Conservation (phyloP, 371 early-diverging fungal species). For the Syncephalastrum contaminatum region DNA sequence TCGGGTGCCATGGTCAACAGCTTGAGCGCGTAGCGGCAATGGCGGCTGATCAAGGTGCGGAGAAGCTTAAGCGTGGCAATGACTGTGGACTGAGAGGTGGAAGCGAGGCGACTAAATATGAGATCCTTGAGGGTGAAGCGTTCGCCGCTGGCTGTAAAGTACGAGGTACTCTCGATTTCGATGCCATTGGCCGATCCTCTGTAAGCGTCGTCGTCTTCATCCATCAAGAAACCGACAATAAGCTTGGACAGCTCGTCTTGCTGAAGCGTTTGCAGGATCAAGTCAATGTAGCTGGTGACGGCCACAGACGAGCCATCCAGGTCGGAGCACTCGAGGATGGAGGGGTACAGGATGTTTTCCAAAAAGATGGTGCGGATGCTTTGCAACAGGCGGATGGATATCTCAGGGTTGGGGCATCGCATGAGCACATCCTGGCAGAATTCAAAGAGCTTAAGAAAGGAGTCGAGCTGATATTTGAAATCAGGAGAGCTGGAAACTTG, state of each 20-base stretch:
- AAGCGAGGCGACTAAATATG: constrained; percentile 72
- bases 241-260: constrained; percentile 69
- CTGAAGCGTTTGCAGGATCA: constrained; percentile 66
- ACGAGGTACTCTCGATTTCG: constrained; percentile 30
- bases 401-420: constrained; percentile 65
- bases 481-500: constrained; percentile 50
- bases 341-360: constrained; percentile 78
- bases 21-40: constrained; percentile 73
- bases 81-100: constrained; percentile 72
- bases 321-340: constrained; percentile 79
- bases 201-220: constrained; percentile 42
- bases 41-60: constrained; percentile 70
- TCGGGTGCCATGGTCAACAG: constrained; percentile 69
- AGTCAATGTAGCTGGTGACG: constrained; percentile 77
- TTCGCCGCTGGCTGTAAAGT: constrained; percentile 46
- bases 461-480: constrained; percentile 70
- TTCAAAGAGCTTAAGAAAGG: constrained; percentile 69
- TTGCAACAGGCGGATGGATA: constrained; percentile 57
- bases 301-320: constrained; percentile 86
- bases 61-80: constrained; percentile 83
- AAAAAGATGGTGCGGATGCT: constrained; percentile 71
- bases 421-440: constrained; percentile 80
- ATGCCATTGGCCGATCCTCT: neutral
- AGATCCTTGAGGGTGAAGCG: constrained; percentile 78
- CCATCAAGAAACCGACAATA: constrained; percentile 69